Conservation (phyloP, 2,329 filamentous ascomycete species). For the Curvularia spicifera region DNA sequence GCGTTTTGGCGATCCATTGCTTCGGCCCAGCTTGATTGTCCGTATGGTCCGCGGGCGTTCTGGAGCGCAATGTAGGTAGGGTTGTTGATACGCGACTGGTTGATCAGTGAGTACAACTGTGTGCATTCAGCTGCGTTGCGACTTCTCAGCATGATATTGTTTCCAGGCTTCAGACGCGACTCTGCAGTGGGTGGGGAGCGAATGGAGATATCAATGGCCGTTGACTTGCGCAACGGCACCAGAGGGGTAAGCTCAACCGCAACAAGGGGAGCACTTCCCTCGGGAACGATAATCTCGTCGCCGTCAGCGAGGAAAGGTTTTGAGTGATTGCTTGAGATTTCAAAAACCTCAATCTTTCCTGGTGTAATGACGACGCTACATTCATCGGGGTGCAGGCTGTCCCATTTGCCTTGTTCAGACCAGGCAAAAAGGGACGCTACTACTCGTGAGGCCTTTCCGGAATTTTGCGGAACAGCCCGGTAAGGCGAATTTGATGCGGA, state of each 20-base stretch:
- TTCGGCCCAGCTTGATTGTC: constrained; percentile 56
- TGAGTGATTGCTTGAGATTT: constrained; percentile 58
- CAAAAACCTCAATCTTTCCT: constrained; percentile 69
- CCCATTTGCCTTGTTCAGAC: constrained; percentile 66
- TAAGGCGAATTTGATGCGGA: constrained; percentile 80
- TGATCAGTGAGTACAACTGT: constrained; percentile 82
- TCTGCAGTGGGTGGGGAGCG: constrained; percentile 80
- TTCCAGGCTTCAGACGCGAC: constrained; percentile 70
- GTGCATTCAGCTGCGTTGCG: constrained; percentile 78
- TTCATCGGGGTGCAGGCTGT: constrained; percentile 65
- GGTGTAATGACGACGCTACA: constrained; percentile 68
- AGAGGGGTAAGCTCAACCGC: constrained; percentile 89
- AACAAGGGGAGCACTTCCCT: constrained; percentile 59
- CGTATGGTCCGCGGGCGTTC: constrained; percentile 69
- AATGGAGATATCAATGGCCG: constrained; percentile 90
- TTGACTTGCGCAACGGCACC: constrained; percentile 88
- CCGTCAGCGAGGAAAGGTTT: constrained; percentile 51
- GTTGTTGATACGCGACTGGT: constrained; percentile 88
- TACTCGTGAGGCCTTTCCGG: constrained; percentile 60
- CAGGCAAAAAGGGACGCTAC: constrained; percentile 68
- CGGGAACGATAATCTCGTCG: constrained; percentile 47
- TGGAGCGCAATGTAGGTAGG: constrained; percentile 83
- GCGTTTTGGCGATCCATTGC: constrained; percentile 60
- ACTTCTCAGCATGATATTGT: constrained; percentile 91
- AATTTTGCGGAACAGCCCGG: constrained; percentile 59